Evolutionary conservation across 1,284 basidiomycete genomes (phyloP).

Genomic region (Austroboletus olivaceoglutinosus): DNA sequence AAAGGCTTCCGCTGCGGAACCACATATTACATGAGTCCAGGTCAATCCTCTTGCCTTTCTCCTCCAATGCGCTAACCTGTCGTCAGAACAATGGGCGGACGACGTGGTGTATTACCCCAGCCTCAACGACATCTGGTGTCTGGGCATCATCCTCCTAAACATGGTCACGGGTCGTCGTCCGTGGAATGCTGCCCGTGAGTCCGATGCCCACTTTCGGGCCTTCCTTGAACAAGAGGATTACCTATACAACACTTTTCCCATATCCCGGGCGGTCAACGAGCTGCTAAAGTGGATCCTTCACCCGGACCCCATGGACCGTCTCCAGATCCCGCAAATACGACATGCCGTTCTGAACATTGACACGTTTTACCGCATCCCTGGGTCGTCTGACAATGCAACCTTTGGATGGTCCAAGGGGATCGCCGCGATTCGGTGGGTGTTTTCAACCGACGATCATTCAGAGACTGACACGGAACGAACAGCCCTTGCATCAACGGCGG

Average conservation of each 20-base stretch:
- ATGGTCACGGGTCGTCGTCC: slow-evolving; percentile 86
- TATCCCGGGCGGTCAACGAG: slow-evolving; percentile 56
- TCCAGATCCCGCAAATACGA: slow-evolving; percentile 63
- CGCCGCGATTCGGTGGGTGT: slow-evolving; percentile 8
- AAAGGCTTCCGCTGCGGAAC: slow-evolving; percentile 79
- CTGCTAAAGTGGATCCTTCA: slow-evolving; percentile 61
- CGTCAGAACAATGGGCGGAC: slow-evolving; percentile 56
- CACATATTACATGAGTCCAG: slow-evolving; percentile 80
- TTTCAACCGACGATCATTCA: not conserved
- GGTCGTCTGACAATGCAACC: slow-evolving; percentile 30
- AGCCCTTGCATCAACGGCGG: not conserved
- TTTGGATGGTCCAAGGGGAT: slow-evolving; percentile 14
- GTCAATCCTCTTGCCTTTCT: slow-evolving; percentile 35
- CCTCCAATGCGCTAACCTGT: slow-evolving; percentile 9
- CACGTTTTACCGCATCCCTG: slow-evolving; percentile 64
- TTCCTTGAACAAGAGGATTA: slow-evolving; percentile 69
- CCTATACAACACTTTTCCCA: slow-evolving; percentile 69
- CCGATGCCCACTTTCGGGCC: slow-evolving; percentile 72
- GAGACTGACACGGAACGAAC: not conserved
- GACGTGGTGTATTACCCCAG: slow-evolving; percentile 47
- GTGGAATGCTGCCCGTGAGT: slow-evolving; percentile 75
- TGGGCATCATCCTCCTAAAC: slow-evolving; percentile 84
- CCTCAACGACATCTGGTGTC: slow-evolving; percentile 87
- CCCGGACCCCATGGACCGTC: slow-evolving; percentile 52
- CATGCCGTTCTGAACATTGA: slow-evolving; percentile 54